A percentile compares a stretch with the other conserved stretches of the same genome.
phyloP scores from a whole-genome alignment of 2,329 filamentous ascomycete genomes.

The Calycina herbarum region DNA sequence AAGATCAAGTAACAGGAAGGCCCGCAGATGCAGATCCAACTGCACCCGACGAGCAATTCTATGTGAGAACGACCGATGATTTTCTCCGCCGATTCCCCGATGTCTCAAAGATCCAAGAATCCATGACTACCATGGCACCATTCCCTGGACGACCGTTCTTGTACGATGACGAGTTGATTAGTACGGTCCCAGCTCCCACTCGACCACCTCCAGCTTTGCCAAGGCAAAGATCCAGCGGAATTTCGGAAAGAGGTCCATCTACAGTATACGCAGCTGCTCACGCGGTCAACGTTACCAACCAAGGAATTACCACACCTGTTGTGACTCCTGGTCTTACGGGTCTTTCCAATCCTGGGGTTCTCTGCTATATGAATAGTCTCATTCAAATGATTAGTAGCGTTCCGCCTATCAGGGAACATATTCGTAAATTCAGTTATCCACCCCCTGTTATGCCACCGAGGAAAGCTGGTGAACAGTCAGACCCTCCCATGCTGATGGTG shows the following conservation, averaged over 20 bases:
- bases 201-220: conserved; percentile 55
- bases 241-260: conserved; percentile 56
- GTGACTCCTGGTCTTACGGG: conserved; percentile 65
- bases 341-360: conserved; percentile 76
- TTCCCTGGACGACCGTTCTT: conserved; percentile 18
- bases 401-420: conserved; percentile 63
- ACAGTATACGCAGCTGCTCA: conserved; percentile 40
- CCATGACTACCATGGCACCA: conserved; percentile 49
- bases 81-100: conserved; percentile 82
- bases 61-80: conserved; percentile 74
- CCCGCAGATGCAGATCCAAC: conserved; percentile 44
- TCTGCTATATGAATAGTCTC: conserved; percentile 91
- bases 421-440: conserved; percentile 61
- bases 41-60: conserved; percentile 50
- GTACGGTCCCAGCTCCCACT: conserved; percentile 38
- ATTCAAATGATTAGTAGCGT: conserved; percentile 82
- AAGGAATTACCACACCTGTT: conserved; percentile 41
- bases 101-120: conserved; percentile 59
- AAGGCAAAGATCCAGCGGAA: conserved; percentile 74
- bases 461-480: conserved; percentile 57
- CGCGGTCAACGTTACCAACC: conserved; percentile 35
- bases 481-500: conserved; percentile 58
- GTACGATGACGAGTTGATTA: conserved; percentile 35
- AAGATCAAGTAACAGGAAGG: conserved; percentile 50
- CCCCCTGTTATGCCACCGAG: conserved; percentile 62